These are phyloP conservation scores for Bipolaris sorokiniana DNA, from an alignment of 2,329 filamentous ascomycete genomes.

Conservation along the genomic window DNA sequence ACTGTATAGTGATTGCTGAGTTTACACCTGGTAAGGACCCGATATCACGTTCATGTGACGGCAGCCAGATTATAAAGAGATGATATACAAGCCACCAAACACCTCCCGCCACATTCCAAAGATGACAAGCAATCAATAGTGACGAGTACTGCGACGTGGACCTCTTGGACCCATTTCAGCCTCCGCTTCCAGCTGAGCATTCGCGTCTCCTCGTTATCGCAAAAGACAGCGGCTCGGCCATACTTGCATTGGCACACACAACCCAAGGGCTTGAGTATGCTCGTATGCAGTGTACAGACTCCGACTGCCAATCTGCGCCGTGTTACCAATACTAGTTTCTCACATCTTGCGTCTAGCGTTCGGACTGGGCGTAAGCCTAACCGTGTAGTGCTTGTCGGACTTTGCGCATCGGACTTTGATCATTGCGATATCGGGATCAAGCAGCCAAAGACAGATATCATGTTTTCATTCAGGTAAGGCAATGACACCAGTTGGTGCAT, in stretches of 20 bases:
- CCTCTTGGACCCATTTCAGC: neutral
- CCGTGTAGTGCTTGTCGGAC: neutral
- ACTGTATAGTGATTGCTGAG: neutral
- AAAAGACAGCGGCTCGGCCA: neutral
- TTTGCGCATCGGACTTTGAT: neutral
- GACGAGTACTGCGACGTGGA: neutral
- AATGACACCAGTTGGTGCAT: neutral
- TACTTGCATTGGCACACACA: neutral
- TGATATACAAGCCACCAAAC: neutral
- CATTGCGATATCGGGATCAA: neutral
- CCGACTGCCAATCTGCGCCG: neutral
- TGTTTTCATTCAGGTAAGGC: too few species aligned
- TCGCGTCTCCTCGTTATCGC: neutral
- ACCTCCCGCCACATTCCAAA: neutral
- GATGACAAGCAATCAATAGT: neutral
- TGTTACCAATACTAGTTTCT: neutral
- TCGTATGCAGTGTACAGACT: constrained; percentile 3
- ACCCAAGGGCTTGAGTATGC: constrained; percentile 2
- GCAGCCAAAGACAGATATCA: too few species aligned
- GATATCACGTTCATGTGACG: neutral
- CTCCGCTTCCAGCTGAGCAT: neutral
- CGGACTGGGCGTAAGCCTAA: neutral
- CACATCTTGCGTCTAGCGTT: neutral
- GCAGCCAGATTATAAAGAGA: neutral
- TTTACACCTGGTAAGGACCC: neutral